A percentile compares a stretch with the other conserved stretches of the same genome.
Conservation (phyloP, 192 early-diverging fungal genomes). For the Lobosporangium transversale region DNA sequence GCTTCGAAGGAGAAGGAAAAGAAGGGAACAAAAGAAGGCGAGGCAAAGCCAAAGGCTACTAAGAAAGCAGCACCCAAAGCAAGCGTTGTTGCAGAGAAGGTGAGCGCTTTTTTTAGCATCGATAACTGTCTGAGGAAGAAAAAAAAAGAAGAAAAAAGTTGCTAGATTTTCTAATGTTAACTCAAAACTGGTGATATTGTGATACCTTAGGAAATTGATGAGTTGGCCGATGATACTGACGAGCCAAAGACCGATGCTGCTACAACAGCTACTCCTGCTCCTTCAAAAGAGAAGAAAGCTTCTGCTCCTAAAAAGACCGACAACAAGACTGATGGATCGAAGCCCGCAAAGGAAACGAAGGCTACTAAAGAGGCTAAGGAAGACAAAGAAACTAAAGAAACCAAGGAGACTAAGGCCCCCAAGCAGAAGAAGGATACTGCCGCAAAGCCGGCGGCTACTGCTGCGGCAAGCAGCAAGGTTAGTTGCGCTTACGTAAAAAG, state of each 20-base stretch:
- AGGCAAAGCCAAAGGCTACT: conserved; percentile 5
- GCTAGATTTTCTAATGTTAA: not conserved
- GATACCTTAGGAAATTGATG: conserved; percentile 16
- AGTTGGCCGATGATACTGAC: conserved; percentile 21
- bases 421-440: conserved; percentile 22
- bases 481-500: not conserved
- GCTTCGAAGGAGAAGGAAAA: conserved; percentile 33
- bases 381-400: conserved; percentile 5
- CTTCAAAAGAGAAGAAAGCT: conserved; percentile 9
- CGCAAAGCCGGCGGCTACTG: conserved; percentile 23
- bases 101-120: not conserved
- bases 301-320: conserved; percentile 13
- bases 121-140: not conserved
- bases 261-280: conserved; percentile 2
- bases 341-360: conserved; percentile 18
- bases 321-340: not conserved
- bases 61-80: conserved; percentile 32
- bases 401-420: conserved; percentile 12
- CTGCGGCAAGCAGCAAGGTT: conserved; percentile 46
- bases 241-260: conserved; percentile 30
- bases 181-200: not conserved
- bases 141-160: too few species aligned
- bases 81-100: conserved; percentile 14
- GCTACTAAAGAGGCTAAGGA: conserved; percentile 10
- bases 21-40: conserved; percentile 22